Evolutionary conservation across 495 filamentous ascomycete species (phyloP), one percentile per base, ranked within the genome.

Genomic region (Penicillium coprophilum): DNA sequence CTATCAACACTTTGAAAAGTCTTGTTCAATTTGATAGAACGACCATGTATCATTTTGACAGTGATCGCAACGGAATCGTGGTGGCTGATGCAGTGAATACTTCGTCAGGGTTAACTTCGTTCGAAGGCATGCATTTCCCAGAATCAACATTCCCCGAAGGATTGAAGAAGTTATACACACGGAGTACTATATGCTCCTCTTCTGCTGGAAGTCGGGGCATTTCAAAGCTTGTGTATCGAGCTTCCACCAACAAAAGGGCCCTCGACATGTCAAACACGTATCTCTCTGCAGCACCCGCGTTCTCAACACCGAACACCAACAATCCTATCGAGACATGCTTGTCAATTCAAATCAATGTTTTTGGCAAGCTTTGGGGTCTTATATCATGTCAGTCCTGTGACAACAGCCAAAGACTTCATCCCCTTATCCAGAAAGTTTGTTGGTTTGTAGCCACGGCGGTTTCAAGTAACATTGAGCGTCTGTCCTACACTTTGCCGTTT

Each of bases 281-380:
- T 61, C 80, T 96, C 13, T 82, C 89, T 24, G 88, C 87, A 52
- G 89, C 93, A 81, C 88, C 88, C 1, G 87, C 87, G 2, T 85
- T 89, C 56, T 68, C 92, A 24, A 88, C 90, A 59, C 88, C 90
- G 53, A 75, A 89, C 2, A 73, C 74, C 27, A 87, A 90, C 62
- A 90, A 91, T 86, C 85, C 82, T 4, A 87, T 91, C 1, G 76
- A 88, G 23, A 85, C 88, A 0, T 92, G 87, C 53, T 90, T 96
- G 85, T 94, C 90, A n/a, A 92, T 96, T 58, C 90, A 89, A 3
- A 89, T 95, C 56, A 89, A 87, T 55, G 90, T 88, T 0, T 96
- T 94, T 66, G 77, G 80, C 51, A 88, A 94, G 58, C 74, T 93
- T 1, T 96, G 91, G 91, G 92, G 92, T 0, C 75, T 96, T 28